Conservation (phyloP, 331 rosid species). For the Acacia concinna region DNA sequence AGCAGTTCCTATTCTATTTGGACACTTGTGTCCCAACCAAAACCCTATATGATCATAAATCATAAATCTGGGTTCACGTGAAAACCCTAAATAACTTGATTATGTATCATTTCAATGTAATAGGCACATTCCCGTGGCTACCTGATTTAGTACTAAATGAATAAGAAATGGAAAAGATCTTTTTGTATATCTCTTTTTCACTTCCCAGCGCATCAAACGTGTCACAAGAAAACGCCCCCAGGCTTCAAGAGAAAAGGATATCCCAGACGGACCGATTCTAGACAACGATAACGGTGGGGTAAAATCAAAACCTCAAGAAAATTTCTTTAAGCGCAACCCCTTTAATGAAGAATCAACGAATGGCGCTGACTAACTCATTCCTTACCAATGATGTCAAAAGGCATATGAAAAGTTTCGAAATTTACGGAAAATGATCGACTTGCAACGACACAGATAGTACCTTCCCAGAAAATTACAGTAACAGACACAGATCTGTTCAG, state of each 20-base stretch:
- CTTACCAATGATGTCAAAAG: not conserved
- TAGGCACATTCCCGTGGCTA: not conserved
- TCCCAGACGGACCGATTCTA: not conserved
- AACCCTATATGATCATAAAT: not conserved
- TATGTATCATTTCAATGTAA: not conserved
- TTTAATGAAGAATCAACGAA: not conserved
- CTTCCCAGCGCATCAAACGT: conserved; percentile 6
- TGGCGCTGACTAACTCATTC: not conserved
- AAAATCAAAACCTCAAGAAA: not conserved
- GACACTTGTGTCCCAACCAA: not conserved
- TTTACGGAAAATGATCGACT: not conserved
- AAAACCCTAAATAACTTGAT: conserved; percentile 2
- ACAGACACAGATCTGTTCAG: conserved; percentile 36
- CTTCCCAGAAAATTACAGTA: not conserved
- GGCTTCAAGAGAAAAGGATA: not conserved
- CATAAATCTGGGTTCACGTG: not conserved
- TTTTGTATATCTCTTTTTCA: not conserved
- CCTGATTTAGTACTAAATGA: not conserved
- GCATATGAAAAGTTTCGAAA: not conserved
- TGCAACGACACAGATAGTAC: not conserved
- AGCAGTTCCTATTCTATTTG: not conserved
- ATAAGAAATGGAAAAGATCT: not conserved
- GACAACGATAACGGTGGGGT: not conserved
- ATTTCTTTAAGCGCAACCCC: not conserved
- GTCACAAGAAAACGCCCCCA: not conserved